Evolutionary conservation across 352 stramenopile genomes (phyloP).

Genomic region (Pythium pyrilobum): DNA sequence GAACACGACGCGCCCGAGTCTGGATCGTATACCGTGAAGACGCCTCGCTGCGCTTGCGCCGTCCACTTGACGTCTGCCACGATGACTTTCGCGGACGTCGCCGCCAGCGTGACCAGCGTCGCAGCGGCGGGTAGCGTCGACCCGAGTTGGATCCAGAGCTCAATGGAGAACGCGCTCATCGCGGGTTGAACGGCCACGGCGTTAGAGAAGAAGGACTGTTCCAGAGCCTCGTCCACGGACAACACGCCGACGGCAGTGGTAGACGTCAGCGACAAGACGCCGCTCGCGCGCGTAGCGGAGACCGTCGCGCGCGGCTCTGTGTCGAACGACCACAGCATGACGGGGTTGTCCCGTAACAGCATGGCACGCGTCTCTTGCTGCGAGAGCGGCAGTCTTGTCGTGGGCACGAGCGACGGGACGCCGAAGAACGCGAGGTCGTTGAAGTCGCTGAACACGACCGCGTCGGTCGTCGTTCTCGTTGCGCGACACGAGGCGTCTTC

Average conservation of each 20-base stretch:
- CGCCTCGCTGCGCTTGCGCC: not conserved
- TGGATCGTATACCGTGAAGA: constrained; percentile 15
- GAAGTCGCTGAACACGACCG: constrained; percentile 43
- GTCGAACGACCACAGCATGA: constrained; percentile 53
- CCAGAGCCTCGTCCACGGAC: constrained; percentile 38
- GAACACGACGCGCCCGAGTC: constrained; percentile 1
- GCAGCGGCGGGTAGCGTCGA: not conserved
- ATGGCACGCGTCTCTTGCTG: constrained; percentile 44
- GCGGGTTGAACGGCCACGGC: constrained; percentile 34
- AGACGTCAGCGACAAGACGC: not conserved
- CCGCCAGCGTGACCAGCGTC: constrained; percentile 5
- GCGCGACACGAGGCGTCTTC: constrained; percentile 25
- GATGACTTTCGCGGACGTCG: not conserved
- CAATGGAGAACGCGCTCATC: constrained; percentile 55
- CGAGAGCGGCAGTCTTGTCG: constrained; percentile 36
- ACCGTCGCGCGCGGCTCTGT: constrained; percentile 10
- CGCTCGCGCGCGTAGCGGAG: not conserved
- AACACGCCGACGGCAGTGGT: constrained; percentile 23
- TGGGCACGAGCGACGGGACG: constrained; percentile 31
- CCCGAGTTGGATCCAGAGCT: constrained; percentile 46
- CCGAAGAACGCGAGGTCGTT: constrained; percentile 43
- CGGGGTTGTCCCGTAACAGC: constrained; percentile 59
- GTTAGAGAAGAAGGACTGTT: constrained; percentile 53
- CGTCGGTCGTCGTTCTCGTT: constrained; percentile 8
- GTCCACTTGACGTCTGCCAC: constrained; percentile 16